Conservation (phyloP, 495 filamentous ascomycete genomes). For the Talaromyces thailandensis region DNA sequence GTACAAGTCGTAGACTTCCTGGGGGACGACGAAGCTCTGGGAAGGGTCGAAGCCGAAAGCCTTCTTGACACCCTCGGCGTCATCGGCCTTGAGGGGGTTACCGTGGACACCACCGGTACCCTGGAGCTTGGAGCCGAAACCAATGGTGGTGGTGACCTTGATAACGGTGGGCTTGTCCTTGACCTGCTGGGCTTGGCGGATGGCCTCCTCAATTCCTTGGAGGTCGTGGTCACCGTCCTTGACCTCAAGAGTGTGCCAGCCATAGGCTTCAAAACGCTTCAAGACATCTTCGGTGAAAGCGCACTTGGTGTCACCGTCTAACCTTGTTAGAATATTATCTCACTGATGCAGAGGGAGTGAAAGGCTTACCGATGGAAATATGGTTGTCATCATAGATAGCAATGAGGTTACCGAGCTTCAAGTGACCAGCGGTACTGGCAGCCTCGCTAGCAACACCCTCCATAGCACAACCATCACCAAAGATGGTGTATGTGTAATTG, state of each 20-base stretch:
- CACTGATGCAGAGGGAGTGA: neutral
- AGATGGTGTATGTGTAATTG: constrained; percentile 95
- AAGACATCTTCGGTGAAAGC: constrained; percentile 96
- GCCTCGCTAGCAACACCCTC: constrained; percentile 95
- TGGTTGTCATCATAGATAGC: constrained; percentile 97
- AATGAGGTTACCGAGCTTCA: constrained; percentile 97
- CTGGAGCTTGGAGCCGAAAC: constrained; percentile 87
- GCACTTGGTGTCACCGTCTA: constrained; percentile 88
- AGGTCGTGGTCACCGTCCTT: constrained; percentile 88
- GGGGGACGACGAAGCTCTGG: constrained; percentile 86
- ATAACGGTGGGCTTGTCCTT: constrained; percentile 96
- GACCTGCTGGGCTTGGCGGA: constrained; percentile 74
- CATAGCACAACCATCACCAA: constrained; percentile 98
- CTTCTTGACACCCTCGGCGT: constrained; percentile 82
- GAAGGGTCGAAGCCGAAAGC: constrained; percentile 95
- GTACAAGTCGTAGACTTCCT: constrained; percentile 91
- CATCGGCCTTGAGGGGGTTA: constrained; percentile 86
- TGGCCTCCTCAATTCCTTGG: constrained; percentile 77
- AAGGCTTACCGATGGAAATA: constrained; percentile 70
- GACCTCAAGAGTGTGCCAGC: constrained; percentile 88
- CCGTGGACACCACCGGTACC: constrained; percentile 95
- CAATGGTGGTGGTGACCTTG: constrained; percentile 96
- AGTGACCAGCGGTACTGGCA: constrained; percentile 83
- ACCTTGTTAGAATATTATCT: constrained; percentile 19
- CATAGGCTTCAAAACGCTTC: constrained; percentile 94